Evolutionary conservation across 2,329 filamentous ascomycete species (phyloP).

Genomic region (Trichoderma sp.): DNA sequence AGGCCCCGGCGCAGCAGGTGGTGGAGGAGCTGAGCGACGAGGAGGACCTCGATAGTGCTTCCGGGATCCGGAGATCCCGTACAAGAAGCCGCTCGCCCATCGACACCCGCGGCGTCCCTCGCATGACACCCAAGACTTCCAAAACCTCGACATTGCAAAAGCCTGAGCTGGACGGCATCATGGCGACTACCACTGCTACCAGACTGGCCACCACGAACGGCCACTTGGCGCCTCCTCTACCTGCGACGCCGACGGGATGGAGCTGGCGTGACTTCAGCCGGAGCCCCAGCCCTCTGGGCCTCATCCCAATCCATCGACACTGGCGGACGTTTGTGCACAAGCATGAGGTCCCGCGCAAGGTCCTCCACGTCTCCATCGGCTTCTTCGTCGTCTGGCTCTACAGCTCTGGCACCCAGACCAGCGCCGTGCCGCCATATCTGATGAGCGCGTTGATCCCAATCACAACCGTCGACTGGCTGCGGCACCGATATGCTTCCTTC

Average conservation of each 20-base stretch:
- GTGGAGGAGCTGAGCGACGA: conserved; percentile 63
- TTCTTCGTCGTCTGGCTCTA: conserved; percentile 92
- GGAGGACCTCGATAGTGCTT: conserved; percentile 40
- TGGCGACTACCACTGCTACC: conserved; percentile 38
- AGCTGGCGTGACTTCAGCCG: conserved; percentile 88
- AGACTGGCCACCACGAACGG: conserved; percentile 54
- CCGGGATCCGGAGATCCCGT: conserved; percentile 64
- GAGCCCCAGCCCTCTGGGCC: conserved; percentile 86
- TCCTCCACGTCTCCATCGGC: conserved; percentile 92
- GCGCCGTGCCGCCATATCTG: conserved; percentile 80
- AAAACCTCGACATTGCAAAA: conserved; percentile 39
- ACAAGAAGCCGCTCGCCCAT: conserved; percentile 73
- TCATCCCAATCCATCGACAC: conserved; percentile 93
- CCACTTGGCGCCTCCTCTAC: conserved; percentile 70
- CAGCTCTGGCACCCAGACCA: conserved; percentile 73
- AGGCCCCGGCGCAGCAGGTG: conserved; percentile 59
- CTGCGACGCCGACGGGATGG: conserved; percentile 63
- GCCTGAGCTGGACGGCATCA: conserved; percentile 35
- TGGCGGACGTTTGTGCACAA: conserved; percentile 93
- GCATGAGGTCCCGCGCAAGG: conserved; percentile 94
- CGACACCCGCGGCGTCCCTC: conserved; percentile 54
- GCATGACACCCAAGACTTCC: conserved; percentile 55
- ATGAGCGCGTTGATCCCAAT: conserved; percentile 83
- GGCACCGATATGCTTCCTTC: conserved; percentile 78
- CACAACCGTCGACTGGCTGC: conserved; percentile 76